Conservation (phyloP, 192 early-diverging fungal genomes). For the Coemansia sp. region DNA sequence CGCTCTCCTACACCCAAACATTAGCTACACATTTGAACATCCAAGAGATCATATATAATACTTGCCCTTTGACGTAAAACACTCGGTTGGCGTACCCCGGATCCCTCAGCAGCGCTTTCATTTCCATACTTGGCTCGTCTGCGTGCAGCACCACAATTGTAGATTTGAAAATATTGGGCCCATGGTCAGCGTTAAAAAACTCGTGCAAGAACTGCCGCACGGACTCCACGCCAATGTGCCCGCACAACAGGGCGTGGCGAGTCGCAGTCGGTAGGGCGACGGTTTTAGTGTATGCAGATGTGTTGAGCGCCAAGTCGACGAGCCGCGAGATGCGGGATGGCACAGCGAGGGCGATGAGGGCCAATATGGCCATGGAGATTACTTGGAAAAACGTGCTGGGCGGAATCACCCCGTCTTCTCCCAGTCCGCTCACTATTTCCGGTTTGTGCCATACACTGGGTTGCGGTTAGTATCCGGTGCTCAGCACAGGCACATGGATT, state of each 20-base stretch:
- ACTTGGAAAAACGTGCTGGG: slow-evolving; percentile 43
- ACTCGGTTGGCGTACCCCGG: slow-evolving; percentile 48
- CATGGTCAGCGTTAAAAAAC: slow-evolving; percentile 53
- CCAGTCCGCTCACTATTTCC: slow-evolving; percentile 30
- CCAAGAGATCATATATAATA: neutral
- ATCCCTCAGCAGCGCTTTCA: slow-evolving; percentile 37
- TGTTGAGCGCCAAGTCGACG: slow-evolving; percentile 39
- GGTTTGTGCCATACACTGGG: slow-evolving; percentile 3
- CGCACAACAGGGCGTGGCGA: slow-evolving; percentile 43
- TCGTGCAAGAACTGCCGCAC: slow-evolving; percentile 47
- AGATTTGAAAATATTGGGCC: slow-evolving; percentile 40
- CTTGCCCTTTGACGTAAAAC: slow-evolving; percentile 50
- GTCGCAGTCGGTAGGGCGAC: slow-evolving; percentile 30
- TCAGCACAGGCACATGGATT: too few relatives aligned
- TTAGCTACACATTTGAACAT: neutral
- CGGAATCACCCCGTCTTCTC: slow-evolving; percentile 36
- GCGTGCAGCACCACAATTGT: slow-evolving; percentile 40
- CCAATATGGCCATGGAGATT: slow-evolving; percentile 45
- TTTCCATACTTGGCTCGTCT: slow-evolving; percentile 42
- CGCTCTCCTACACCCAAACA: slow-evolving; percentile 17
- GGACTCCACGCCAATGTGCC: slow-evolving; percentile 39
- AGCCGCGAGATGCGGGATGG: slow-evolving; percentile 40
- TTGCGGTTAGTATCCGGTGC: neutral
- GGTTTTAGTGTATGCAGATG: slow-evolving; percentile 41
- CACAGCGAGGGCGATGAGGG: slow-evolving; percentile 44